Base-by-base conservation (phyloP, 257 asterid genomes). In the Nicotiana knightiana region DNA sequence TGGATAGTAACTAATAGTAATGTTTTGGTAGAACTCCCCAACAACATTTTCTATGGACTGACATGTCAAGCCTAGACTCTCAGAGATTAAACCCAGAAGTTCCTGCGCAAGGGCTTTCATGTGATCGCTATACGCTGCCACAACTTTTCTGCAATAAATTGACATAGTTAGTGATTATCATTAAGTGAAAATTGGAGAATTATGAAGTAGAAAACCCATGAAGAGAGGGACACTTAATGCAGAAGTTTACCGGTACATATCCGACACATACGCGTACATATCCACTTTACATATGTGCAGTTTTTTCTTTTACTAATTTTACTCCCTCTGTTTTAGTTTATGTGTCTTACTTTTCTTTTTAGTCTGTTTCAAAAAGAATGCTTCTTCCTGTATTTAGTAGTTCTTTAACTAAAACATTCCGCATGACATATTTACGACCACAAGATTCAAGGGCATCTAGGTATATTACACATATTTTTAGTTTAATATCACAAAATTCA, bases 1-100 rank as follows among this genome's bases (percentile, higher is more conserved):
- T 30, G 98, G 99, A 87, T 94, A 94, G 76, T 91, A 96, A 84
- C 97, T 92, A 70, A 92, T 77, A 6, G 99, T 94, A 80, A 94
- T 93, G 84, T 96, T 96, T 86, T 96, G 98, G 83, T 88, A 91
- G 77, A 96, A 82, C 79, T 96, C 97, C 65, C 99, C 97, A 80
- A 93, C 84, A 35, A 70, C 81, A 65, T 93, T 97, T 87, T 89
- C 86, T 32, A 94, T 87, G 88, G 93, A 85, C n/a, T 90, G 86
- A 81, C 86, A 82, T 64, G 91, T 85, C 86, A 93, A 81, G 12
- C 93, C 94, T 71, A 93, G 89, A 90, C 95, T 92, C 83, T 91
- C 88, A 4, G 97, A 90, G 30, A 96, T 90, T 88, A 92, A 85
- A 67, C 92, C 85, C 79, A 93, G 85, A 46, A 96, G 87, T 76